Evolutionary conservation across 306 rosid species (phyloP), one percentile per base, ranked within the genome.

Genomic region (Dryas alaskensis): DNA sequence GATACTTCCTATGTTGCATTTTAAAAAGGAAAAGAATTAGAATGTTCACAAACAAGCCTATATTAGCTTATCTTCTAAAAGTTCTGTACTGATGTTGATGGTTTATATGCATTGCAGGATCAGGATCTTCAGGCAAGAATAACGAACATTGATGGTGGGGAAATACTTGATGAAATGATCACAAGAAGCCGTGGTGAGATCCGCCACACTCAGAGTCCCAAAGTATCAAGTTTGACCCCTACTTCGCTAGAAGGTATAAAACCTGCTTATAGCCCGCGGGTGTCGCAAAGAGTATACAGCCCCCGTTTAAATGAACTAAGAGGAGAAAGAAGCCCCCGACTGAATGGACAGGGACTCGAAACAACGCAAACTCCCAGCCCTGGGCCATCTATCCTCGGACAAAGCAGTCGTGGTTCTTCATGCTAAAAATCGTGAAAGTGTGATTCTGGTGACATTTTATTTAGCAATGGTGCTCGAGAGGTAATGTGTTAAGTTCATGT

Each of bases 121-220:
- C 92, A 87, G 92, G 93, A 80, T 82, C 80, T 60, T 62, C 79
- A 83, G 69, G 86, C 76, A 82, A 79, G 88, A 81, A 50, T 63
- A 51, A 45, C 69, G 12, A 89, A 80, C 71, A 58, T 86, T 16
- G 92, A 82, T 43, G 77, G 84, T n/a, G 89, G 87, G 39, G 98
- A 93, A 78, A 79, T 93, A 78, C 92, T 93, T 62, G 98, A 93
- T 63, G 98, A 93, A 70, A 82, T 93, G 25, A 85, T 89, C 74
- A 93, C 98, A 47, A 88, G 92, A 79, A 89, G 98, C 85, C 93
- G 98, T 8, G 97, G 97, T 12, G 98, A 93, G 86, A 76, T 93
- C 73, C 91, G 92, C 8, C 86, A 52, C 76, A 79, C 86, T 11
- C 96, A 86, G 46, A 86, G 96, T 81, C 87, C 97, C 3, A 91